These are phyloP conservation scores for Rhododendron williamsianum DNA, from an alignment of 148 eudicot species.

Conservation along the genomic window DNA sequence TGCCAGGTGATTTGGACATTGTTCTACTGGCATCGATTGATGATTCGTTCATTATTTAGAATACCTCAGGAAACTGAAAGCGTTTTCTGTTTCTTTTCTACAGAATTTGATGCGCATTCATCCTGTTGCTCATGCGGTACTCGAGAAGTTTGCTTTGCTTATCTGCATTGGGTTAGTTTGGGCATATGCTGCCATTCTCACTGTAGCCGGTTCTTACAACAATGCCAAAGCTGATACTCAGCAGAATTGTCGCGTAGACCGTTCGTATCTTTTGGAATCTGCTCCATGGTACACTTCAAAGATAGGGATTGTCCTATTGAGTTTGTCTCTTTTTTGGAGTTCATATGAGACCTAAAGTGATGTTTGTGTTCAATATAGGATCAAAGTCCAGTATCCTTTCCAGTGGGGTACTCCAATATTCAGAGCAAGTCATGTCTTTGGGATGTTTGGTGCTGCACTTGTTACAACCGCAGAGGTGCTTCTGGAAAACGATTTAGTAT, in stretches of 20 bases:
- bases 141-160: conserved; percentile 87
- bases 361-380: conserved; percentile 37
- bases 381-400: conserved; percentile 81
- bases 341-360: not conserved
- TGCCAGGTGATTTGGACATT: conserved; percentile 47
- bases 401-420: conserved; percentile 95
- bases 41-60: not conserved
- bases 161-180: conserved; percentile 64
- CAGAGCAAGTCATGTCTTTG: conserved; percentile 89
- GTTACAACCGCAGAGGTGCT: conserved; percentile 87
- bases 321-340: not conserved
- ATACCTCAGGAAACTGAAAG: not conserved
- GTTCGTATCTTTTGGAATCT: conserved; percentile 56
- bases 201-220: conserved; percentile 84
- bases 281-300: conserved; percentile 73
- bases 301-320: not conserved
- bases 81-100: conserved; percentile 10
- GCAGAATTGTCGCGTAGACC: conserved; percentile 73
- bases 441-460: conserved; percentile 97
- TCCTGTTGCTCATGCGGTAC: conserved; percentile 25
- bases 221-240: conserved; percentile 41
- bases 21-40: not conserved
- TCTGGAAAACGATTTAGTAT: not conserved
- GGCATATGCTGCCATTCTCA: conserved; percentile 91
- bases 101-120: conserved; percentile 66